phyloP scores from a whole-genome alignment of 768 basidiomycete genomes.

The Termitomyces sp. region DNA sequence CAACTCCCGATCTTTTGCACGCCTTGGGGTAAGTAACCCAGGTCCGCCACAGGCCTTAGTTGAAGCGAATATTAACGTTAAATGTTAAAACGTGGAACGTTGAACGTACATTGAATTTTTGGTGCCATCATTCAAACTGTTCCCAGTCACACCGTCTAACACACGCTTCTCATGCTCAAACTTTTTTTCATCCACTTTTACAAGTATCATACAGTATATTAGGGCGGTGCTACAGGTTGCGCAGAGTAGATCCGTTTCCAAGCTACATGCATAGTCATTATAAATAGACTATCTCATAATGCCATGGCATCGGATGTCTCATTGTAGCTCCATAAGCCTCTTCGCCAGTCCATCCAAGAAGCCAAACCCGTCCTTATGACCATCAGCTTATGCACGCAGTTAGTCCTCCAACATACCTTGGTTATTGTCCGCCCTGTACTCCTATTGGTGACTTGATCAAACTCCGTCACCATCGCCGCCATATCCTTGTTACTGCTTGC shows the following conservation, averaged over 20 bases:
- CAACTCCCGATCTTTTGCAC: slow-evolving; percentile 7
- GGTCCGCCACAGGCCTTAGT: background rate
- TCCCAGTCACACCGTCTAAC: too few species aligned
- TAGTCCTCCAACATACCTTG: slow-evolving; percentile 36
- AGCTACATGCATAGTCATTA: background rate
- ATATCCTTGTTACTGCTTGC: slow-evolving; percentile 52
- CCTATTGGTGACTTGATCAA: slow-evolving; percentile 62
- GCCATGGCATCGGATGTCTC: background rate
- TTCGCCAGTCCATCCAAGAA: slow-evolving; percentile 60
- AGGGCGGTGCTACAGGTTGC: background rate
- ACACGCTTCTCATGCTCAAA: too few species aligned
- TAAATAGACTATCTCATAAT: background rate
- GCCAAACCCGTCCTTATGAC: slow-evolving; percentile 51
- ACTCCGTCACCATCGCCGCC: slow-evolving; percentile 62
- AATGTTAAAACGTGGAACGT: too few species aligned
- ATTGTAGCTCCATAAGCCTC: slow-evolving; percentile 38
- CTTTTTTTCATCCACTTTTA: too few species aligned
- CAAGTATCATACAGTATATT: background rate
- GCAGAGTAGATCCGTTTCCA: slow-evolving; percentile 4
- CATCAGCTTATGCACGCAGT: background rate
- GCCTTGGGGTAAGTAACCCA: background rate
- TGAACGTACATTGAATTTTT: too few species aligned
- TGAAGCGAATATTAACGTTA: too few species aligned
- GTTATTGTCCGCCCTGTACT: slow-evolving; percentile 68
- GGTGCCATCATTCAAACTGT: too few species aligned